Conservation (phyloP, 208 protist species). For the Tritrichomonas musculus region DNA sequence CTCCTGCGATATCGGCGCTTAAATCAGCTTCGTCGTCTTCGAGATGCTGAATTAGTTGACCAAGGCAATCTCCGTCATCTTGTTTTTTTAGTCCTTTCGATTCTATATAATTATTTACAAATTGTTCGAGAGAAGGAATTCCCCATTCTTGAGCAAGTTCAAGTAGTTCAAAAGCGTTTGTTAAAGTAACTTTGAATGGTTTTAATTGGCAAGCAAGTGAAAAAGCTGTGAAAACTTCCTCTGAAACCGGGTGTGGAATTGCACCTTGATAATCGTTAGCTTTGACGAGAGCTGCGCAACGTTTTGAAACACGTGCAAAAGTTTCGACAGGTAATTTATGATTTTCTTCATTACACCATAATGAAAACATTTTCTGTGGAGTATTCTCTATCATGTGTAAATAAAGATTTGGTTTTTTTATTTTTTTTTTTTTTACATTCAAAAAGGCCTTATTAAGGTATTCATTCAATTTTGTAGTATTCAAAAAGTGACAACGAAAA, state of each 20-base stretch:
- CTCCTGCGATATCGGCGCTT: neutral
- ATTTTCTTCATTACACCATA: neutral
- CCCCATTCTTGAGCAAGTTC: neutral
- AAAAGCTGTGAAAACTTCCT: neutral
- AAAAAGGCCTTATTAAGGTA: no score
- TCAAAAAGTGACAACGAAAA: no score
- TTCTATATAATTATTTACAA: neutral
- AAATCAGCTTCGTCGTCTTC: neutral
- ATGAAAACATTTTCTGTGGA: no score
- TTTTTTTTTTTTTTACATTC: no score
- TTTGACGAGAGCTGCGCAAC: neutral
- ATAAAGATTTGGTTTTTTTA: no score
- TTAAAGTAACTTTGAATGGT: neutral
- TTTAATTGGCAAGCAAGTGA: neutral
- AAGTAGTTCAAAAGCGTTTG: neutral
- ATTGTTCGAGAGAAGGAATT: neutral
- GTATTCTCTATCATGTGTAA: no score
- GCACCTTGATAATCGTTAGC: no score
- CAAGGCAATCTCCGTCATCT: neutral
- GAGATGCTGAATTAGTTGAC: neutral
- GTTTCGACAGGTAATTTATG: neutral
- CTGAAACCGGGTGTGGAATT: neutral
- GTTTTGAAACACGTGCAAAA: neutral
- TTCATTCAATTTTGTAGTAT: no score
- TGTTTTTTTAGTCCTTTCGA: neutral